Conservation (phyloP, 2,329 filamentous ascomycete genomes). For the Fusarium sp. region DNA sequence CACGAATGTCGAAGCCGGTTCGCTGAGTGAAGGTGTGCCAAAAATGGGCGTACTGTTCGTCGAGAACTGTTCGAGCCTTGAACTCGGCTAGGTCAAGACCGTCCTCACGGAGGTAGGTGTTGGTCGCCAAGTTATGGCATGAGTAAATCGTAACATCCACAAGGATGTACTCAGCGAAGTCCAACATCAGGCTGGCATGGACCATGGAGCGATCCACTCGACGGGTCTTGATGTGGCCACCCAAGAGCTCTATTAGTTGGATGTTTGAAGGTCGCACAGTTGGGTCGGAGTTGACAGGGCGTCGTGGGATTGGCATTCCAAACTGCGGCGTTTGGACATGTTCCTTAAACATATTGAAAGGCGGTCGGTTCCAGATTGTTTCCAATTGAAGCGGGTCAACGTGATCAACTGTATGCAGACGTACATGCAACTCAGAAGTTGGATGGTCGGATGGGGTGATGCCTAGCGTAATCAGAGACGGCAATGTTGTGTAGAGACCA, state of each 20-base stretch:
- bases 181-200: background rate
- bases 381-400: background rate
- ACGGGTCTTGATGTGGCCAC: background rate
- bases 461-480: background rate
- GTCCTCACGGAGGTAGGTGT: background rate
- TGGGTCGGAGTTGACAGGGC: background rate
- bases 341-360: background rate
- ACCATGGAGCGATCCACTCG: background rate
- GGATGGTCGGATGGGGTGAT: background rate
- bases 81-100: background rate
- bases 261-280: accelerated
- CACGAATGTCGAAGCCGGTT: background rate
- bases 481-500: accelerated
- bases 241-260: background rate
- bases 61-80: background rate
- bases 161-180: background rate
- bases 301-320: background rate
- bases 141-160: background rate
- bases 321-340: background rate
- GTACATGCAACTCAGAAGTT: background rate
- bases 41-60: background rate
- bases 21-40: background rate
- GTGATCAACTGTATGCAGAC: background rate
- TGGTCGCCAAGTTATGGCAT: background rate
- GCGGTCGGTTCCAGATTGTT: background rate